phyloP scores from a whole-genome alignment of 2,329 filamentous ascomycete species.

The Parascedosporium putredinis region DNA sequence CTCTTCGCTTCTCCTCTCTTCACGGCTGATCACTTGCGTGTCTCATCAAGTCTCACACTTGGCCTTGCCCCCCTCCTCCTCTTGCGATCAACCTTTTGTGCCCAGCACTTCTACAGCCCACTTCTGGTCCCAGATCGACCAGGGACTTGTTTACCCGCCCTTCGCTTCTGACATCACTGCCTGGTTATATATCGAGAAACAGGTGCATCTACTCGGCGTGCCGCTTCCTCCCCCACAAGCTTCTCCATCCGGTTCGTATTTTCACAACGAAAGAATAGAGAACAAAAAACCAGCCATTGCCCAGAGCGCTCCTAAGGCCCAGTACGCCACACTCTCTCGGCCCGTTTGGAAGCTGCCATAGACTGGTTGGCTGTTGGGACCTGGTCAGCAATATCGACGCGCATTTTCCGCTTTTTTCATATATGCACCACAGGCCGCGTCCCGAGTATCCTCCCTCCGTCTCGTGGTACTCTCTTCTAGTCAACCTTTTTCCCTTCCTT shows the following conservation, averaged over 20 bases:
- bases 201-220: background rate
- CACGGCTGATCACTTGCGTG: background rate
- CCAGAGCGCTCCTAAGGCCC: background rate
- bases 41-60: background rate
- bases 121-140: background rate
- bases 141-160: background rate
- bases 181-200: background rate
- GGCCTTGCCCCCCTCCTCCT: background rate
- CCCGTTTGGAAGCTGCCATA: background rate
- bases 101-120: background rate
- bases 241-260: too few relatives aligned
- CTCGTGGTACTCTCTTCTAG: background rate
- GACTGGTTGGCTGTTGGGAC: background rate
- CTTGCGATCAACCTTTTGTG: too few relatives aligned
- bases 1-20: background rate
- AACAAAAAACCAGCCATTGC: too few relatives aligned
- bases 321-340: background rate
- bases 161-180: background rate
- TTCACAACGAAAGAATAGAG: too few relatives aligned
- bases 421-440: constrained; percentile 1
- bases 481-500: background rate
- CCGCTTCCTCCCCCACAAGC: too few relatives aligned
- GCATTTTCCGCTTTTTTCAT: background rate
- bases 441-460: background rate
- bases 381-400: constrained; percentile 1